Evolutionary conservation across 495 filamentous ascomycete genomes (phyloP).

Genomic region (Penicillium cosmopolitanum): DNA sequence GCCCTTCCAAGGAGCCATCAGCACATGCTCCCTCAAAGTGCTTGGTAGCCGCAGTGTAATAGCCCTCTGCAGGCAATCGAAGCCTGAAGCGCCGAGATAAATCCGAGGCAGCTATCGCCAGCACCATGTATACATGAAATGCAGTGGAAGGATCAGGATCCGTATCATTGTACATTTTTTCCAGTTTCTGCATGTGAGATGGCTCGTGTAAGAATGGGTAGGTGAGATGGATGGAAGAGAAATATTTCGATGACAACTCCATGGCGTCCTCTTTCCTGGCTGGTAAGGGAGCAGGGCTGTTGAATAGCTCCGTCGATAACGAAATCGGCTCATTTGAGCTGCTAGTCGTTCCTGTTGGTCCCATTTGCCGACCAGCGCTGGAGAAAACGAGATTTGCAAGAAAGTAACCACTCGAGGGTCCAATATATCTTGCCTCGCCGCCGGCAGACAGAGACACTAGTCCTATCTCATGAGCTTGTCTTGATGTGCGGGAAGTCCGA

Average conservation of each 20-base stretch:
- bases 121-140: constrained; percentile 52
- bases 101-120: constrained; percentile 48
- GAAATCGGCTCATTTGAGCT: constrained; percentile 19
- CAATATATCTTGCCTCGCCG: constrained; percentile 41
- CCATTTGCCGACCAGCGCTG: constrained; percentile 34
- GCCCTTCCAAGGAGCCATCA: constrained; percentile 41
- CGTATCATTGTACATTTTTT: constrained; percentile 32
- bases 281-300: constrained; percentile 40
- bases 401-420: constrained; percentile 47
- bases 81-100: constrained; percentile 44
- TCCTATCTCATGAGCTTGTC: constrained; percentile 43
- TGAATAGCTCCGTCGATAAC: constrained; percentile 37
- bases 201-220: constrained; percentile 50
- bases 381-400: constrained; percentile 48
- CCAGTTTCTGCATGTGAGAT: constrained; percentile 38
- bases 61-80: constrained; percentile 46
- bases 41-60: constrained; percentile 48
- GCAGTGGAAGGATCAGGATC: constrained; percentile 21
- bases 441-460: constrained; percentile 42
- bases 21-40: constrained; percentile 39
- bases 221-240: constrained; percentile 42
- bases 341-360: constrained; percentile 3
- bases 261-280: constrained; percentile 37
- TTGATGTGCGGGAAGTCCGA: constrained; percentile 13
- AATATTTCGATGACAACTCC: constrained; percentile 45